Evolutionary conservation across 441 rosid genomes (phyloP).

Genomic region (Omphalea diandra): DNA sequence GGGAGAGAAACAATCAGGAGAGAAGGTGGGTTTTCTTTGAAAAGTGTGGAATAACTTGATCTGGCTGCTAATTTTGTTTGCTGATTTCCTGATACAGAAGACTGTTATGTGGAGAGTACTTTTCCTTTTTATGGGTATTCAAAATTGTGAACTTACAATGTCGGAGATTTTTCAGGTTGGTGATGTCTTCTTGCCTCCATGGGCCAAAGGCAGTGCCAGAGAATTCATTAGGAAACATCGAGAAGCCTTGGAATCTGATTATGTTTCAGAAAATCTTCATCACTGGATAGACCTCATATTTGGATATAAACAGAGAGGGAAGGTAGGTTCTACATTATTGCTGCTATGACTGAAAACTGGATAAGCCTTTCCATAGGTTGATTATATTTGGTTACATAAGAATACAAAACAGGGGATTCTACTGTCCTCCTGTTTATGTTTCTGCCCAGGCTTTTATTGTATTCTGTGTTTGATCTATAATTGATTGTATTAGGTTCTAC

Average conservation of each 20-base stretch:
- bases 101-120: neutral
- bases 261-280: constrained; percentile 96
- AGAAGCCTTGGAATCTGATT: constrained; percentile 97
- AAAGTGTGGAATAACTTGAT: constrained; percentile 2
- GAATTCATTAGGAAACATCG: constrained; percentile 94
- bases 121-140: neutral
- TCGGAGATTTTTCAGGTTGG: constrained; percentile 63
- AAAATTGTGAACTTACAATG: neutral
- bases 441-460: neutral
- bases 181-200: constrained; percentile 89
- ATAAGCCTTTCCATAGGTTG: neutral
- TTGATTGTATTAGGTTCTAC: neutral
- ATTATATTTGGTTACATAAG: neutral
- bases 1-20: constrained; percentile 99
- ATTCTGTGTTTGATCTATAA: neutral
- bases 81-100: constrained; percentile 7
- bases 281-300: constrained; percentile 99
- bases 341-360: neutral
- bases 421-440: neutral
- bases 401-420: neutral
- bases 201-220: constrained; percentile 98
- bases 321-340: constrained; percentile 49
- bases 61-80: constrained; percentile 11
- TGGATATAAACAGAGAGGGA: constrained; percentile 98
- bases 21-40: constrained; percentile 65